Evolutionary conservation across 2,329 filamentous ascomycete genomes (phyloP).

Genomic region (Rhinocladiella similis): DNA sequence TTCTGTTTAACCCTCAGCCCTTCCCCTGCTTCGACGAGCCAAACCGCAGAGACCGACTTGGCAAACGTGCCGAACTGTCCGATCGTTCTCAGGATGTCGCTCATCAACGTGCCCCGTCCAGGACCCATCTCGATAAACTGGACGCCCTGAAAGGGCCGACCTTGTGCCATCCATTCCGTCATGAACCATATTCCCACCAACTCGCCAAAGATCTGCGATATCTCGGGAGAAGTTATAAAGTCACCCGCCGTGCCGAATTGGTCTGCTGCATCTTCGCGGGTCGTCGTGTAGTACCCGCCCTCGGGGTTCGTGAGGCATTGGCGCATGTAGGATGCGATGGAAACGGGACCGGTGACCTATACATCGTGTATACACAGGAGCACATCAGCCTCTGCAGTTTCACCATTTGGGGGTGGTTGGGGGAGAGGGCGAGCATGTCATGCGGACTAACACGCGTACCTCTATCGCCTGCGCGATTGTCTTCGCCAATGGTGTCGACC

Average conservation of each 20-base stretch:
- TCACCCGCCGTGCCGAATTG: conserved; percentile 93
- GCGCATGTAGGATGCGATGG: conserved; percentile 94
- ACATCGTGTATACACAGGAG: not conserved
- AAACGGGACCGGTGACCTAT: conserved; percentile 82
- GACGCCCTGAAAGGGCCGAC: conserved; percentile 69
- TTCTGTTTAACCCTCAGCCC: conserved; percentile 77
- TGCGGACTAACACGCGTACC: conserved; percentile 50
- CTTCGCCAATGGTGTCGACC: conserved; percentile 91
- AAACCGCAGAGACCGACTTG: conserved; percentile 78
- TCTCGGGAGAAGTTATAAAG: conserved; percentile 96
- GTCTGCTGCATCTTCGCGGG: conserved; percentile 59
- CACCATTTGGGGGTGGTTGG: not conserved
- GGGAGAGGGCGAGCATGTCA: not conserved
- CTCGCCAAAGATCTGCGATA: conserved; percentile 96
- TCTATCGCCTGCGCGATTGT: conserved; percentile 83
- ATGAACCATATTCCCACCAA: conserved; percentile 93
- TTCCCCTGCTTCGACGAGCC: conserved; percentile 90
- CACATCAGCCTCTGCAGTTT: not conserved
- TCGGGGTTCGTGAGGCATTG: conserved; percentile 92
- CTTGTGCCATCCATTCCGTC: conserved; percentile 94
- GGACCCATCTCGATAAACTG: conserved; percentile 94
- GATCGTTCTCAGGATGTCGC: conserved; percentile 87
- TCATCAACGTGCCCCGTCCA: conserved; percentile 93
- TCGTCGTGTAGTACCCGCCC: conserved; percentile 90
- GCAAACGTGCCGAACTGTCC: conserved; percentile 78